Evolutionary conservation across 257 asterid species (phyloP).

Genomic region (Salvia splendens): DNA sequence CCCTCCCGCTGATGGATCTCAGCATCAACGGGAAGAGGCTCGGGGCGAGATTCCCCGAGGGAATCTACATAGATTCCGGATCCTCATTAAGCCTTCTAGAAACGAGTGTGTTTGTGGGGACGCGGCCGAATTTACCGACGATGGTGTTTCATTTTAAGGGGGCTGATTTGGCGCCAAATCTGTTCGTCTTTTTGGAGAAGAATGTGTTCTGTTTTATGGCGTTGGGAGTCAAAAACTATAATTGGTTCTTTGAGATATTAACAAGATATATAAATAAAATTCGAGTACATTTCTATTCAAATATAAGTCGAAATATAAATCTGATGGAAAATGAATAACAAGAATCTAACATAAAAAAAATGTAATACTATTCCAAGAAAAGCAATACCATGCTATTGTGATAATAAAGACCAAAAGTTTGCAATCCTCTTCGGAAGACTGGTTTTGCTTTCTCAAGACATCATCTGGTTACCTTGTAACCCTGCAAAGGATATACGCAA

Average conservation of each 20-base stretch:
- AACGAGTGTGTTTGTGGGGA: background rate
- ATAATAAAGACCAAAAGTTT: background rate
- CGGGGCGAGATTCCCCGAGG: background rate
- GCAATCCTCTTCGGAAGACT: background rate
- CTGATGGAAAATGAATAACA: too few species aligned
- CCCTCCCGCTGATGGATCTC: background rate
- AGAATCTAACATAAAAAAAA: too few species aligned
- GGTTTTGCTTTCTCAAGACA: background rate
- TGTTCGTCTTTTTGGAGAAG: background rate
- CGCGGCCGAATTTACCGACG: background rate
- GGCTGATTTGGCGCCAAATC: background rate
- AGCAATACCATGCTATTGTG: background rate
- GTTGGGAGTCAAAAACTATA: background rate
- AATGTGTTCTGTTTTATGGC: background rate
- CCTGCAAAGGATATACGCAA: background rate
- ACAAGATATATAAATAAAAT: too few species aligned
- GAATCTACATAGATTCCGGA: background rate
- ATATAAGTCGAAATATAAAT: too few species aligned
- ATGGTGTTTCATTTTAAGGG: slow-evolving; percentile 14
- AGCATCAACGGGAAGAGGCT: background rate
- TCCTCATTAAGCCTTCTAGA: background rate
- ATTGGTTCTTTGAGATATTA: too few species aligned
- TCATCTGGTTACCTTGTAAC: slow-evolving; percentile 18
- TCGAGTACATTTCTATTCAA: too few species aligned
- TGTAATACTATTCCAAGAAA: too few species aligned